Evolutionary conservation across 2,329 filamentous ascomycete genomes (phyloP).

Genomic region (Raffaelea ambrosiae): DNA sequence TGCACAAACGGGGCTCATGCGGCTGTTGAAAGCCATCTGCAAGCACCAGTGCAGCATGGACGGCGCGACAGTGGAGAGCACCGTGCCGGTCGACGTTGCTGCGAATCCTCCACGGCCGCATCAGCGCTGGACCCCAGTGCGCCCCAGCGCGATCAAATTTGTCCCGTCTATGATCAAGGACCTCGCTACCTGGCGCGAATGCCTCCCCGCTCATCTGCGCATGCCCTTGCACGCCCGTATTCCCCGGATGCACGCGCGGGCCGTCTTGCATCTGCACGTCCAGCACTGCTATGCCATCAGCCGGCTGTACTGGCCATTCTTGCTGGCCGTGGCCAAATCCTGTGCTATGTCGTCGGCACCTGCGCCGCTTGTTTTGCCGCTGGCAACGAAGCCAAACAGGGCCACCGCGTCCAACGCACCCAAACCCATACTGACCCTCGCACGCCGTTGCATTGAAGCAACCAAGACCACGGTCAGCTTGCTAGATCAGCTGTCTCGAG

Average conservation of each 20-base stretch:
- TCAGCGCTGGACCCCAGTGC: no score
- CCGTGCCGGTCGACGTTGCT: no score
- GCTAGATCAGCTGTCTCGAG: constrained; percentile 8
- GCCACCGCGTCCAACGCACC: no score
- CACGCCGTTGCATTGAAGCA: constrained; percentile 8
- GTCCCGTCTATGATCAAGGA: constrained; percentile 2
- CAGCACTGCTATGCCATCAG: constrained; percentile 18
- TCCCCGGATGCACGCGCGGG: constrained; percentile 14
- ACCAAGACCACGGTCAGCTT: constrained; percentile 9
- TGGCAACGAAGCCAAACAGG: no score
- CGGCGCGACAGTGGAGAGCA: no score
- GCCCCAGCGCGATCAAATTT: constrained; percentile 4
- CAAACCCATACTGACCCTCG: no score
- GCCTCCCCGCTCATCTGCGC: constrained; percentile 11
- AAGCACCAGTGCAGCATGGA: constrained; percentile 20
- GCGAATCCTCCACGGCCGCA: no score
- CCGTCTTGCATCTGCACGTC: constrained; percentile 17
- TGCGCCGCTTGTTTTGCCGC: no score
- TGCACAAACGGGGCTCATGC: constrained; percentile 15
- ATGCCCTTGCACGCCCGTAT: constrained; percentile 5
- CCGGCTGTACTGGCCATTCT: constrained; percentile 19
- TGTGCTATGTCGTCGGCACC: background rate
- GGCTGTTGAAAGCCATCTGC: constrained; percentile 17
- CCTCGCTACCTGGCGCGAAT: constrained; percentile 8
- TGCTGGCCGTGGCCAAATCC: constrained; percentile 15